These are phyloP conservation scores for Sphaceloma murrayae DNA, from an alignment of 2,329 filamentous ascomycete genomes.

Conservation along the genomic window DNA sequence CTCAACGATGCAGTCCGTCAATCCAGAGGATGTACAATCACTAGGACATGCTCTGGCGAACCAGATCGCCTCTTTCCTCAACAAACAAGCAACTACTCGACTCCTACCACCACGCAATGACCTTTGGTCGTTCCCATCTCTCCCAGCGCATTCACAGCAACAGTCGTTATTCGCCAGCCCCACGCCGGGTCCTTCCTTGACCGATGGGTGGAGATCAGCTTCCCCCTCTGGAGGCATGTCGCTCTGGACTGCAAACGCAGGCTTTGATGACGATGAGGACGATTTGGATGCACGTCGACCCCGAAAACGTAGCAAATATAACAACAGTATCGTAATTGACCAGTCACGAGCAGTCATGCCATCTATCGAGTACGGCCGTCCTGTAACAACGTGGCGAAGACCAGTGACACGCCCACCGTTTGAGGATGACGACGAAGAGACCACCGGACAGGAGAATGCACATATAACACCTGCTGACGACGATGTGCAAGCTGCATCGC, in stretches of 20 bases:
- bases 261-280: conserved; percentile 6
- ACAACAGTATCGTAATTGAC: conserved; percentile 7
- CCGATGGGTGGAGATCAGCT: background rate
- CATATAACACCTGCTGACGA: too few species aligned
- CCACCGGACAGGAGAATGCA: background rate
- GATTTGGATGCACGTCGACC: background rate
- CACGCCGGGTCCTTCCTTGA: background rate
- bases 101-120: conserved; percentile 24
- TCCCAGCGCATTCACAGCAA: conserved; percentile 12
- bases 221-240: conserved; percentile 16
- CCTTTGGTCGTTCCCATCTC: conserved; percentile 17
- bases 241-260: conserved; percentile 22
- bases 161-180: background rate
- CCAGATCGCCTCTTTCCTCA: conserved; percentile 28
- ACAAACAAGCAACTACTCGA: conserved; percentile 20
- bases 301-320: background rate
- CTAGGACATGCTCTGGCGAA: conserved; percentile 29
- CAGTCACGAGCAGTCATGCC: background rate
- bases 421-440: background rate
- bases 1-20: conserved; percentile 18
- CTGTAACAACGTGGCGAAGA: too few species aligned
- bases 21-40: conserved; percentile 26
- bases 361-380: conserved; percentile 9
- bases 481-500: too few species aligned
- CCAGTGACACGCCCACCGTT: too few species aligned